phyloP scores from a whole-genome alignment of 2,329 filamentous ascomycete genomes.

The Aspergillus brasiliensis region DNA sequence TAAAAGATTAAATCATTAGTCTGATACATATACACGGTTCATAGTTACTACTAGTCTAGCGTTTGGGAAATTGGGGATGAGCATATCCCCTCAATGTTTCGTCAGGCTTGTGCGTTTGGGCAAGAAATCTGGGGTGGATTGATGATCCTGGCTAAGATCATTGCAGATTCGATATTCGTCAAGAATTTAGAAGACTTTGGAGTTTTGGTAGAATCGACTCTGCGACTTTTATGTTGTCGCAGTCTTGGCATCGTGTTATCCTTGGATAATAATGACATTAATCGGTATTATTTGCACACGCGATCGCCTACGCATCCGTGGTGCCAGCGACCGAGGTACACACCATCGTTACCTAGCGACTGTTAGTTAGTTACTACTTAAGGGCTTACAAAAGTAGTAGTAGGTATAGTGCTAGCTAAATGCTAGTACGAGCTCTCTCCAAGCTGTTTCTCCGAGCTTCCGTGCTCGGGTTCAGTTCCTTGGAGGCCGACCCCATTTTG shows the following conservation, averaged over 20 bases:
- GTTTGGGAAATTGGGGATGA: neutral
- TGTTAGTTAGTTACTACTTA: neutral
- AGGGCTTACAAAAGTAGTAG: neutral
- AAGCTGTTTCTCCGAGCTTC: slow-evolving; percentile 19
- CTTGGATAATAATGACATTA: neutral
- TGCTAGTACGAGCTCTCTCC: slow-evolving; percentile 10
- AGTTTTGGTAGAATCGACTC: neutral
- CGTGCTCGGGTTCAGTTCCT: slow-evolving; percentile 11
- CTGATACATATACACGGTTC: neutral
- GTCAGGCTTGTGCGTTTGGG: neutral
- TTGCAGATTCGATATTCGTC: neutral
- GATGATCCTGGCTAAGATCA: neutral
- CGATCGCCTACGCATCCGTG: neutral
- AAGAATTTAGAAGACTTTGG: neutral
- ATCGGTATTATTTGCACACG: neutral
- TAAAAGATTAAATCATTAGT: neutral
- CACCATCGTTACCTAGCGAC: neutral
- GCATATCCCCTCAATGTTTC: neutral
- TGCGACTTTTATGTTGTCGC: neutral
- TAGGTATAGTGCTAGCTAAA: neutral
- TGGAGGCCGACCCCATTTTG: slow-evolving; percentile 6
- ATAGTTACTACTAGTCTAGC: neutral
- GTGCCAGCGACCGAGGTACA: slow-evolving; percentile 1
- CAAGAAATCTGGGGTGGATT: neutral
- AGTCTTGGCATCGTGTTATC: neutral